Conservation (phyloP, 1,284 basidiomycete species). For the Microbotryomycetes sp. region DNA sequence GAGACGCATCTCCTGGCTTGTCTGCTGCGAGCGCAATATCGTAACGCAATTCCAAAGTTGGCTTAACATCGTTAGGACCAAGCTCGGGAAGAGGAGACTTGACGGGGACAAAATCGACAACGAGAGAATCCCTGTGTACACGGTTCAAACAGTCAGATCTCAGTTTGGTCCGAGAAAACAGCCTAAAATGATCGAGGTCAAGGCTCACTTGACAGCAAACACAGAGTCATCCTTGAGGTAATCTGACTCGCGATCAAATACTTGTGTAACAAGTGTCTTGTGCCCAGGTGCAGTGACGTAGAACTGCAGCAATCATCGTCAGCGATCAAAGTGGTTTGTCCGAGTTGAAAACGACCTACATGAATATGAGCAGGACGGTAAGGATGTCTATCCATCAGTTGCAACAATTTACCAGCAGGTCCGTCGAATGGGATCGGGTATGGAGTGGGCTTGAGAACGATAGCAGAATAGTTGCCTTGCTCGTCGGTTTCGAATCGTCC, state of each 20-base stretch:
- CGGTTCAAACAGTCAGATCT: background rate
- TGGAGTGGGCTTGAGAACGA: slow-evolving; percentile 42
- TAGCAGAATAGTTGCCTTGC: slow-evolving; percentile 39
- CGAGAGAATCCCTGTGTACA: slow-evolving; percentile 32
- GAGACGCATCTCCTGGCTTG: background rate
- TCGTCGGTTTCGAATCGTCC: slow-evolving; percentile 40
- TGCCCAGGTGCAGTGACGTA: slow-evolving; percentile 37
- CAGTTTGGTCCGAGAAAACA: background rate
- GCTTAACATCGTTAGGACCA: slow-evolving; percentile 25
- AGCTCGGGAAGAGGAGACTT: slow-evolving; percentile 15
- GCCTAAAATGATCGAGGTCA: background rate
- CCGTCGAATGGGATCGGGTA: slow-evolving; percentile 45
- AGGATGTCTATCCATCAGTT: slow-evolving; percentile 43
- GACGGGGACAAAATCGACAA: slow-evolving; percentile 38
- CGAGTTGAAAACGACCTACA: slow-evolving; percentile 19
- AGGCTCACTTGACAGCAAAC: slow-evolving; percentile 42
- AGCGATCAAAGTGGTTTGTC: too few species aligned
- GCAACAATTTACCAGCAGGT: slow-evolving; percentile 42
- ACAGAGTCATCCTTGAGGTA: slow-evolving; percentile 45
- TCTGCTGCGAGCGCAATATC: slow-evolving; percentile 33
- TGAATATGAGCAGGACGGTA: slow-evolving; percentile 45
- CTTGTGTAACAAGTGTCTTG: slow-evolving; percentile 39
- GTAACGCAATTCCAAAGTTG: slow-evolving; percentile 35
- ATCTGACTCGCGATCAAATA: slow-evolving; percentile 42
- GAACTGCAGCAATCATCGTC: slow-evolving; percentile 37